A percentile compares a stretch with the other conserved stretches of the same genome.
Evolutionary conservation across 2,329 filamentous ascomycete genomes (phyloP).

Genomic region (Lachnellula cervina): DNA sequence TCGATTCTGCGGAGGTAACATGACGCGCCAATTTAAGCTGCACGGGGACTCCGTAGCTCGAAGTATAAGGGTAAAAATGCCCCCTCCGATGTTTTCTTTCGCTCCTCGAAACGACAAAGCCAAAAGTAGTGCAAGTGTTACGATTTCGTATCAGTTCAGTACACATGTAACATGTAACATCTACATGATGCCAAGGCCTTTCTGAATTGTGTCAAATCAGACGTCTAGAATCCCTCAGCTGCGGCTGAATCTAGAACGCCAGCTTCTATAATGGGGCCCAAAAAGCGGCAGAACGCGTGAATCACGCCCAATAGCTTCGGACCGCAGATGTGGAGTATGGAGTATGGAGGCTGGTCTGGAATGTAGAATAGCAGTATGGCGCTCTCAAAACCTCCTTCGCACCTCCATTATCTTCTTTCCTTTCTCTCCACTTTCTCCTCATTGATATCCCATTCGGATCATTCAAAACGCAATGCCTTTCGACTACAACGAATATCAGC

Average conservation of each 20-base stretch:
- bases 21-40: no score
- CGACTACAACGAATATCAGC: constrained; percentile 37
- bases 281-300: neutral
- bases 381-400: neutral
- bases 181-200: neutral
- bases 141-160: no score
- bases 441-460: neutral
- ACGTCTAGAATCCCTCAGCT: neutral
- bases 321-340: neutral
- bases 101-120: no score
- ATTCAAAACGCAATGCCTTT: constrained; percentile 33
- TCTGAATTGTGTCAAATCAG: neutral
- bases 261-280: neutral
- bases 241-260: constrained; percentile 1
- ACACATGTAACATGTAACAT: no score
- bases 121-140: no score
- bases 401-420: neutral
- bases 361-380: neutral
- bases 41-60: no score
- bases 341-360: neutral
- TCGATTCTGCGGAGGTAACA: no score
- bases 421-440: neutral
- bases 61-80: no score
- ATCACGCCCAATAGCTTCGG: no score
- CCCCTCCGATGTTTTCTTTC: no score